A percentile compares a stretch with the other conserved stretches of the same genome.
Conservation (phyloP, 2,329 filamentous ascomycete species). For the Aspergillus flavus region DNA sequence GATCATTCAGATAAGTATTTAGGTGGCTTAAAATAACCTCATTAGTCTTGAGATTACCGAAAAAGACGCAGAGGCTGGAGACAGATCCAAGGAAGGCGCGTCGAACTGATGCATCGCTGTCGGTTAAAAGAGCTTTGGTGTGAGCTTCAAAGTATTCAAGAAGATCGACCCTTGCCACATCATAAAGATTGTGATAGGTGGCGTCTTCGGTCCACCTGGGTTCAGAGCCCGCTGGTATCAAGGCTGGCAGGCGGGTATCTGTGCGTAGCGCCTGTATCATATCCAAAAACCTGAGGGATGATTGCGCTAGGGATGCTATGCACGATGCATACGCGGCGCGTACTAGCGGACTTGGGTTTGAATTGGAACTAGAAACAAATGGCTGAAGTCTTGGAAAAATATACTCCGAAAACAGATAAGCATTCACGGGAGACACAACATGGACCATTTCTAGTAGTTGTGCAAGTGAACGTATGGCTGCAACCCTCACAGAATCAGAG, state of each 20-base stretch:
- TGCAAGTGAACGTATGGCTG: constrained; percentile 82
- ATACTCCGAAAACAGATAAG: constrained; percentile 68
- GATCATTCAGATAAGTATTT: constrained; percentile 95
- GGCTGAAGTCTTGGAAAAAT: constrained; percentile 62
- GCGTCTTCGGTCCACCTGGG: constrained; percentile 68
- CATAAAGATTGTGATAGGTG: constrained; percentile 80
- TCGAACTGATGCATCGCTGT: constrained; percentile 80
- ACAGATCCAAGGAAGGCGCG: constrained; percentile 91
- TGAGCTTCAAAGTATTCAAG: constrained; percentile 83
- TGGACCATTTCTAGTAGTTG: constrained; percentile 85
- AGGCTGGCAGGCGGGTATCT: constrained; percentile 75
- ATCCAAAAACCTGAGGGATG: constrained; percentile 82
- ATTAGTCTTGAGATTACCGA: constrained; percentile 86
- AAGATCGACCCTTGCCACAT: constrained; percentile 81
- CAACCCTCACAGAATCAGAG: constrained; percentile 80
- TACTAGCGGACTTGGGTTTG: constrained; percentile 68
- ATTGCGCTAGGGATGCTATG: constrained; percentile 82
- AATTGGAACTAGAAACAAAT: constrained; percentile 57
- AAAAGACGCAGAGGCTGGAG: constrained; percentile 90
- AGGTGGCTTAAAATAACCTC: constrained; percentile 95
- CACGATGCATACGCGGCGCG: constrained; percentile 92
- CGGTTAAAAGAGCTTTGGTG: constrained; percentile 86
- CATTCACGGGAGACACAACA: constrained; percentile 77
- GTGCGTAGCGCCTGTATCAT: constrained; percentile 86
- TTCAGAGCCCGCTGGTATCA: constrained; percentile 75